phyloP scores from a whole-genome alignment of 345 rosid genomes.

The Litchi chinensis region DNA sequence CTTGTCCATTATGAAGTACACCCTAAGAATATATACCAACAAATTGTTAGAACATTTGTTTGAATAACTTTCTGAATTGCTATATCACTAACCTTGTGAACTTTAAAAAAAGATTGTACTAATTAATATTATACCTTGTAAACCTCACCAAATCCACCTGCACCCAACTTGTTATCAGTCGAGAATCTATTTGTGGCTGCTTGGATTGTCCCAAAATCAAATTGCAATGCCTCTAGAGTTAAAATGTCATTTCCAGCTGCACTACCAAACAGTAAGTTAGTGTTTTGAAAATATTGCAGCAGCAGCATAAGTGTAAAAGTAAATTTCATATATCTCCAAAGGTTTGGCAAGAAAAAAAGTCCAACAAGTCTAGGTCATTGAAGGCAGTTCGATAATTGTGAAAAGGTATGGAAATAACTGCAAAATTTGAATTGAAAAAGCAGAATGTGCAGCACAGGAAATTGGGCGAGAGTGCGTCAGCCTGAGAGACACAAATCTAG shows the following conservation, averaged over 20 bases:
- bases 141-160: conserved; percentile 76
- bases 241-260: conserved; percentile 35
- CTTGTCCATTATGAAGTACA: conserved; percentile 34
- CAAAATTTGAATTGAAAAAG: too few relatives aligned
- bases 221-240: conserved; percentile 47
- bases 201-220: conserved; percentile 39
- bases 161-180: conserved; percentile 57
- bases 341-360: too few relatives aligned
- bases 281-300: background rate
- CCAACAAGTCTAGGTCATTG: too few relatives aligned
- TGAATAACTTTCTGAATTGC: background rate
- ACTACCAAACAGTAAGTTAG: background rate
- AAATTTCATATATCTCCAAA: too few relatives aligned
- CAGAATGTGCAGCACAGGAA: too few relatives aligned
- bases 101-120: too few relatives aligned
- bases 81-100: background rate
- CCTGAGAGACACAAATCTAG: too few relatives aligned
- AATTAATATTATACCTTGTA: conserved; percentile 42
- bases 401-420: too few relatives aligned
- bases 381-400: too few relatives aligned
- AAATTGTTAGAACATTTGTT: background rate
- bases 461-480: too few relatives aligned
- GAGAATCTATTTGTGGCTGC: conserved; percentile 57
- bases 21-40: conserved; percentile 35
- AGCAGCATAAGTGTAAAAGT: too few relatives aligned